Conservation (phyloP, 768 basidiomycete species). For the Boletus fagicola region DNA sequence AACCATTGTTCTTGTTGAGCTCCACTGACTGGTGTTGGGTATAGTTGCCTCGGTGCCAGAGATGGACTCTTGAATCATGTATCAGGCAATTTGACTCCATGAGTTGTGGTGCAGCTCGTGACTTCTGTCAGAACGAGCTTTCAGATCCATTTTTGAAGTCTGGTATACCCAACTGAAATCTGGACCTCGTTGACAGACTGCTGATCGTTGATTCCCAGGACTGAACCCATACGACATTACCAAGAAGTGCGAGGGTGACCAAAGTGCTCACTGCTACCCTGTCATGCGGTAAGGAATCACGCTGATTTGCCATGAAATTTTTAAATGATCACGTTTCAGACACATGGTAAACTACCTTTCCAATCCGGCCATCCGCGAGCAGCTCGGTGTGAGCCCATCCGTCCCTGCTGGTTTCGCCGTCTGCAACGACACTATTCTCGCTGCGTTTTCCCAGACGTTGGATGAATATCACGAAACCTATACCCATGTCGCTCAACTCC, state of each 20-base stretch:
- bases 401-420: slow-evolving; percentile 36
- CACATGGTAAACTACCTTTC: slow-evolving; percentile 60
- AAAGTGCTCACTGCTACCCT: slow-evolving; percentile 57
- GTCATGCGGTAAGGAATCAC: slow-evolving; percentile 38
- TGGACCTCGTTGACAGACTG: not conserved
- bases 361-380: slow-evolving; percentile 45
- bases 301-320: not conserved
- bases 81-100: slow-evolving; percentile 64
- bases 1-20: not conserved
- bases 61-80: slow-evolving; percentile 53
- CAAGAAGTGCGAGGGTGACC: slow-evolving; percentile 50
- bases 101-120: slow-evolving; percentile 60
- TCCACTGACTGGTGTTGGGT: not conserved
- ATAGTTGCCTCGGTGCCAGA: slow-evolving; percentile 68
- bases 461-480: slow-evolving; percentile 37
- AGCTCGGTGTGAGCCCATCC: slow-evolving; percentile 57
- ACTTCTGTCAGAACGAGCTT: slow-evolving; percentile 56
- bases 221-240: slow-evolving; percentile 68
- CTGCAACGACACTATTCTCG: slow-evolving; percentile 40
- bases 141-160: slow-evolving; percentile 22
- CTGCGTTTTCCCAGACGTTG: slow-evolving; percentile 43
- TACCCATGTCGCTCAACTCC: slow-evolving; percentile 42
- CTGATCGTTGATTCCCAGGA: slow-evolving; percentile 21
- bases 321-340: slow-evolving; percentile 30
- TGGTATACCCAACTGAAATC: slow-evolving; percentile 11